A percentile compares a stretch with the other conserved stretches of the same genome.
Evolutionary conservation across 2,329 filamentous ascomycete species (phyloP).

Genomic region (Aureobasidium mangrovei): DNA sequence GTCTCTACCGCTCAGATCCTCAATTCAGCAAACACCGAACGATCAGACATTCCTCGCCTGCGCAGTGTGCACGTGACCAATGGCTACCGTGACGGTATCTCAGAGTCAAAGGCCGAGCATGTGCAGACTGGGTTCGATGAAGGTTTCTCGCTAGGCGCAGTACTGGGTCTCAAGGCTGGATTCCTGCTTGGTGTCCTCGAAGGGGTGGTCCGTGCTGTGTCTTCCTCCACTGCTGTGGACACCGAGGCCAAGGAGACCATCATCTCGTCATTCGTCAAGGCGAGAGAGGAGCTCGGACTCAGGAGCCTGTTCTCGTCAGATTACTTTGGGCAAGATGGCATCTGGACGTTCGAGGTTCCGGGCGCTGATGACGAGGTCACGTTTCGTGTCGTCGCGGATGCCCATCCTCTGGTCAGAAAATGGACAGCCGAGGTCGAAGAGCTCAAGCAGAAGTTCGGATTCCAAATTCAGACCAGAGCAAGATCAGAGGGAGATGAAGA

Average conservation of each 20-base stretch:
- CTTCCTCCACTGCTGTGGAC: conserved; percentile 20
- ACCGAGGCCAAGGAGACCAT: conserved; percentile 20
- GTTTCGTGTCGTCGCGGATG: conserved; percentile 54
- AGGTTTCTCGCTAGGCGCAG: conserved; percentile 75
- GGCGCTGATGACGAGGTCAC: conserved; percentile 37
- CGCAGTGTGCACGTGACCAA: conserved; percentile 70
- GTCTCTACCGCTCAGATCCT: not conserved
- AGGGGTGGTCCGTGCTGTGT: conserved; percentile 49
- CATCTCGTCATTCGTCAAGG: conserved; percentile 19
- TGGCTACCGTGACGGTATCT: conserved; percentile 84
- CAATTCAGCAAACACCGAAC: conserved; percentile 33
- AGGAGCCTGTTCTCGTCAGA: conserved; percentile 53
- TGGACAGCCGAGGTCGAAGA: conserved; percentile 46
- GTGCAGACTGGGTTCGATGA: conserved; percentile 89
- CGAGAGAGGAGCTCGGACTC: conserved; percentile 38
- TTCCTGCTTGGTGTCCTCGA: conserved; percentile 69
- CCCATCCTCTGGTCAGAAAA: conserved; percentile 57
- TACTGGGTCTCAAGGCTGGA: conserved; percentile 66
- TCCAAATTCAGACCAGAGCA: conserved; percentile 23
- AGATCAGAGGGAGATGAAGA: not conserved
- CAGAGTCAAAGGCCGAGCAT: conserved; percentile 61
- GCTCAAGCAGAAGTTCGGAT: conserved; percentile 34
- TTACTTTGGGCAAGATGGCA: conserved; percentile 63
- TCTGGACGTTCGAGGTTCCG: conserved; percentile 53
- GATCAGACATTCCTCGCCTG: conserved; percentile 65